phyloP scores from a whole-genome alignment of 139 green algal species.

The Coelastrella sp. region DNA sequence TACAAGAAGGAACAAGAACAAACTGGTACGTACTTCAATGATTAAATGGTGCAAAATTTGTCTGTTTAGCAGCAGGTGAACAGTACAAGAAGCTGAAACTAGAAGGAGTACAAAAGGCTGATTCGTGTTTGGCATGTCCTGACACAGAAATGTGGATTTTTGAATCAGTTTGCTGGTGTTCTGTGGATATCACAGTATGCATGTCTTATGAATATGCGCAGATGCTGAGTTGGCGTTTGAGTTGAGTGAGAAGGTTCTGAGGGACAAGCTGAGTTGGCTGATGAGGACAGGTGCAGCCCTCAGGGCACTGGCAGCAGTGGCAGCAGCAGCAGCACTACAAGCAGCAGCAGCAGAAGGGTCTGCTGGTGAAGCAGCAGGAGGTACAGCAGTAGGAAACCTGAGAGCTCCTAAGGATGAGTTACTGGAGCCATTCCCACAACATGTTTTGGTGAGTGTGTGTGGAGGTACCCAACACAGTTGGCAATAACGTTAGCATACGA shows the following conservation, averaged over 20 bases:
- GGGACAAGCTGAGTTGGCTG: slow-evolving; percentile 31
- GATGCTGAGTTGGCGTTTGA: slow-evolving; percentile 22
- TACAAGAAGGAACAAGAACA: slow-evolving; percentile 7
- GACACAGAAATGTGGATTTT: no score
- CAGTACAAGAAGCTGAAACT: no score
- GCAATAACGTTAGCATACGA: no score
- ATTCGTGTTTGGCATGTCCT: no score
- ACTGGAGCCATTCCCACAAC: neutral
- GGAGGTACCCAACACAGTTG: no score
- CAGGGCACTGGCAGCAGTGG: neutral
- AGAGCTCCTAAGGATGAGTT: neutral
- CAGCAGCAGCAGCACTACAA: neutral
- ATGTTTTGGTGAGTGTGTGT: neutral
- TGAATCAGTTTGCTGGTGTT: no score
- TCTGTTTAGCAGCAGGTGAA: no score
- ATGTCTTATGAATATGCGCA: neutral
- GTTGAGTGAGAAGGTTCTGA: slow-evolving; percentile 20
- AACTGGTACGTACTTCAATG: neutral
- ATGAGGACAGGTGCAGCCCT: slow-evolving; percentile 13
- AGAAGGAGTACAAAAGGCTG: no score
- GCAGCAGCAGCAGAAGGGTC: slow-evolving; percentile 2
- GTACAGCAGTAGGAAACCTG: neutral
- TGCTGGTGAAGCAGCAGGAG: neutral
- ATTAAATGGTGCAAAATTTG: neutral
- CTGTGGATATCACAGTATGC: no score